These are phyloP conservation scores for Madurella fahalii DNA, from an alignment of 2,329 filamentous ascomycete species.

Conservation along the genomic window DNA sequence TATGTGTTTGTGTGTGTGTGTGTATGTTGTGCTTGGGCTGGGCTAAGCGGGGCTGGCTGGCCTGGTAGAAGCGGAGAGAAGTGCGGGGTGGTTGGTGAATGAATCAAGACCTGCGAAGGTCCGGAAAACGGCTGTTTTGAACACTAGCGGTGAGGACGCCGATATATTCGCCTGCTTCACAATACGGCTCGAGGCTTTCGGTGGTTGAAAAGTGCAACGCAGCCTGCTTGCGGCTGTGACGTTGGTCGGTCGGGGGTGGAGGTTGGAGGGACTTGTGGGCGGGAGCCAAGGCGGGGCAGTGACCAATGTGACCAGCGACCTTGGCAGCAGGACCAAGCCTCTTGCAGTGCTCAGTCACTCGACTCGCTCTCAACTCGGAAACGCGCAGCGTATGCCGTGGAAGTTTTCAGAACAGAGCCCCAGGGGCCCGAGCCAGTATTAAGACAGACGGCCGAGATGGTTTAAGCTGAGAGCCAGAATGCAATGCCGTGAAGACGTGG, in stretches of 20 bases:
- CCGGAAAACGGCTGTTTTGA: background rate
- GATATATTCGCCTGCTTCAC: background rate
- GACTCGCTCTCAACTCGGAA: background rate
- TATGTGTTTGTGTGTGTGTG: background rate
- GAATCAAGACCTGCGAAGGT: background rate
- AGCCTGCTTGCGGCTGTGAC: conserved; percentile 22
- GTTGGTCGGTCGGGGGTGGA: conserved; percentile 17
- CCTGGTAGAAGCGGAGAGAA: background rate
- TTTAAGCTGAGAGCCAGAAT: conserved; percentile 3
- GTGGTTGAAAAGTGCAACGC: conserved; percentile 8
- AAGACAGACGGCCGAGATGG: conserved; percentile 5
- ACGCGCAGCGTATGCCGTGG: background rate
- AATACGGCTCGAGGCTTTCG: conserved; percentile 7
- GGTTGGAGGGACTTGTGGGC: conserved; percentile 15
- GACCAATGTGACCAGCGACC: conserved; percentile 21
- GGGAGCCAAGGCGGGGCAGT: conserved; percentile 22
- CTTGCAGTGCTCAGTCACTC: conserved; percentile 2
- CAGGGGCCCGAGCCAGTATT: conserved; percentile 13
- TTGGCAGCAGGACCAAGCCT: conserved; percentile 21
- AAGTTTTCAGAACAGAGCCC: background rate
- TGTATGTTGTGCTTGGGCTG: conserved; percentile 4
- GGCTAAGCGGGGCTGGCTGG: conserved; percentile 12
- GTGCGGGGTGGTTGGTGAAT: background rate
- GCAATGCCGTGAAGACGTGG: background rate
- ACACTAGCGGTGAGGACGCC: background rate